Evolutionary conservation across 208 protist genomes (phyloP), one percentile per base, ranked within the genome.

Genomic region (Tetramitus jugosus): DNA sequence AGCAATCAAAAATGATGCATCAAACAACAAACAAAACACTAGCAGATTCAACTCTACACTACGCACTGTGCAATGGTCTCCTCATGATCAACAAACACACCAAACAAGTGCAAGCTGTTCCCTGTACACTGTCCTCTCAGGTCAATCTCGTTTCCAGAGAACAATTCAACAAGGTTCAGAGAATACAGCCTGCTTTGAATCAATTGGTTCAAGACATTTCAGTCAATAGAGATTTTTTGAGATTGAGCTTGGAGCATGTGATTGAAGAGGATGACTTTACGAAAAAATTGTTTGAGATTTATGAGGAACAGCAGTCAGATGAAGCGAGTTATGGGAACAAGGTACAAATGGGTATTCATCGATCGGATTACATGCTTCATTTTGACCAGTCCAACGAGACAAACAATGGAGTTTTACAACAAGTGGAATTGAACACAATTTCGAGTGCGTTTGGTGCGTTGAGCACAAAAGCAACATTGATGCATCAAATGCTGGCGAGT

Each of bases 381-480:
- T 43, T 82, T n/a, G 39, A 71, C 35, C 40, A 65, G n/a, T 23
- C 42, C 3, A 60, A 85, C 7, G 42, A 35, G 1, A 35, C 61
- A 13, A 29, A 37, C 29, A 13, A 72, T 6, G 56, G 75, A n/a
- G 60, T 77, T 35, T 62, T 65, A 86, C 91, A 90, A 78, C 96
- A 98, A 83, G 93, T 98, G n/a, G 95, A 98, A 82, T 88, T 98
- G 60, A 98, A 98, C 84, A 97, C 93, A 14, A 96, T 98, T 74
- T 94, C 93, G 72, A 93, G 90, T 78, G 91, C 91, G 72, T 98
- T 98, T 79, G 91, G 87, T 1, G 86, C 86, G 3, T 79, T 97
- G 20, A 89, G 91, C 20, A 61, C 87, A 43, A 87, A 89, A 1
- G 88, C 95, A 29, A 84, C 78, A 37, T 72, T 87, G 17, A 90